Evolutionary conservation across 75 land plant genomes (phyloP).

Genomic region (Pinus taeda): DNA sequence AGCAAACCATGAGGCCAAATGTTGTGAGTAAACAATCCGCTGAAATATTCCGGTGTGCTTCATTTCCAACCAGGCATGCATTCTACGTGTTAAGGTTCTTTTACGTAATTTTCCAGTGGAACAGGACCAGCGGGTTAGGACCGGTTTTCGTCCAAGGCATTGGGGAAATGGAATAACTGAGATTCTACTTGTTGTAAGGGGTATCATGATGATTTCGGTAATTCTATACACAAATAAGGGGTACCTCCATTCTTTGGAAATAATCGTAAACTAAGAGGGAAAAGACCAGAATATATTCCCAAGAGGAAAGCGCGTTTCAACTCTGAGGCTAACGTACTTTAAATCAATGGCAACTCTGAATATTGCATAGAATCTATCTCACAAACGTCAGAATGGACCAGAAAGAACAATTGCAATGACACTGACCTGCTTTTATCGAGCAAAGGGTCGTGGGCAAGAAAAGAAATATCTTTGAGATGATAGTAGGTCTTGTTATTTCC

Average conservation of each 20-base stretch:
- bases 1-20: too few relatives aligned
- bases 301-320: background rate
- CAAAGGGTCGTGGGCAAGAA: conserved; percentile 87
- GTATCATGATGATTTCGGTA: background rate
- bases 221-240: background rate
- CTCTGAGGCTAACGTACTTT: background rate
- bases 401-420: too few relatives aligned
- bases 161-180: too few relatives aligned
- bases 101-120: too few relatives aligned
- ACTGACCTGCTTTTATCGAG: conserved; percentile 62
- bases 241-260: background rate
- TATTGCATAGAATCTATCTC: background rate
- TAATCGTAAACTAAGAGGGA: background rate
- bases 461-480: conserved; percentile 81
- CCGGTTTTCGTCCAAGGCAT: too few relatives aligned
- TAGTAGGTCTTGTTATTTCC: conserved; percentile 96
- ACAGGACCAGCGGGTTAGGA: too few relatives aligned
- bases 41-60: too few relatives aligned
- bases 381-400: background rate
- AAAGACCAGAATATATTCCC: background rate
- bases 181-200: background rate
- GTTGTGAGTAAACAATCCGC: too few relatives aligned
- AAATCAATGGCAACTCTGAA: background rate
- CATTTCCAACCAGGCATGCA: too few relatives aligned
- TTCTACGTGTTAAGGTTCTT: too few relatives aligned